Percentiles rank a stretch among this genome's conserved stretches.
These are phyloP conservation scores for Tuctoria greenei DNA, from an alignment of 176 grass and related monocot genomes.

Conservation along the genomic window DNA sequence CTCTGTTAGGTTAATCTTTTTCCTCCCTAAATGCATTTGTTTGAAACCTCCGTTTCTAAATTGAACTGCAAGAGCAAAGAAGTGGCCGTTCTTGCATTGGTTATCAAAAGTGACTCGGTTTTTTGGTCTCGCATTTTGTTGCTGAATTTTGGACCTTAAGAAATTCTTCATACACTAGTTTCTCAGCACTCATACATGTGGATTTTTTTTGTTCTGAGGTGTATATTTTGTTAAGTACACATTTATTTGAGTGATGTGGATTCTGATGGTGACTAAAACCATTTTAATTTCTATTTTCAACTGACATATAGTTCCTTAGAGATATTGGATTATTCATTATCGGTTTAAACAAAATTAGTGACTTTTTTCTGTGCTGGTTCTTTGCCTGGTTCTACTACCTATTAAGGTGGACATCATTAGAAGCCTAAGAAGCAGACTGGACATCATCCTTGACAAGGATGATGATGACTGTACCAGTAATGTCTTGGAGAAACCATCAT, in stretches of 20 bases:
- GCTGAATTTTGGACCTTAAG: conserved; percentile 4
- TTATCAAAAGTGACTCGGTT: not conserved
- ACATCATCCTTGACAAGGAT: conserved; percentile 73
- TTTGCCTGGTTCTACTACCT: not conserved
- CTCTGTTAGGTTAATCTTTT: not conserved
- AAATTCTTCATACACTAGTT: conserved; percentile 4
- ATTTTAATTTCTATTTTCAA: conserved; percentile 5
- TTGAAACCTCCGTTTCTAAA: not conserved
- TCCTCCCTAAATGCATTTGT: not conserved
- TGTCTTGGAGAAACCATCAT: conserved; percentile 32
- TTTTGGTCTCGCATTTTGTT: not conserved
- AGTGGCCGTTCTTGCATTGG: not conserved
- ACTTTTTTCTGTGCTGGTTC: conserved; percentile 1
- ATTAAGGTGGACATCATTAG: conserved; percentile 66
- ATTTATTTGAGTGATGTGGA: not conserved
- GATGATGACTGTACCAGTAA: conserved; percentile 46
- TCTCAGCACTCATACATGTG: not conserved
- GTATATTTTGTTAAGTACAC: conserved; percentile 1
- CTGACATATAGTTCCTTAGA: not conserved
- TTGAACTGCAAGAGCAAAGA: conserved; percentile 1
- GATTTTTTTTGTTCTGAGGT: not conserved
- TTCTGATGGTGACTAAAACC: not conserved
- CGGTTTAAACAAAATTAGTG: conserved; percentile 4
- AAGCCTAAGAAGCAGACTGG: conserved; percentile 78
- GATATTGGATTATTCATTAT: not conserved